A percentile compares a stretch with the other conserved stretches of the same genome.
These are phyloP conservation scores for Aspergillus puulaauensis DNA, from an alignment of 2,329 filamentous ascomycete genomes.

Conservation along the genomic window DNA sequence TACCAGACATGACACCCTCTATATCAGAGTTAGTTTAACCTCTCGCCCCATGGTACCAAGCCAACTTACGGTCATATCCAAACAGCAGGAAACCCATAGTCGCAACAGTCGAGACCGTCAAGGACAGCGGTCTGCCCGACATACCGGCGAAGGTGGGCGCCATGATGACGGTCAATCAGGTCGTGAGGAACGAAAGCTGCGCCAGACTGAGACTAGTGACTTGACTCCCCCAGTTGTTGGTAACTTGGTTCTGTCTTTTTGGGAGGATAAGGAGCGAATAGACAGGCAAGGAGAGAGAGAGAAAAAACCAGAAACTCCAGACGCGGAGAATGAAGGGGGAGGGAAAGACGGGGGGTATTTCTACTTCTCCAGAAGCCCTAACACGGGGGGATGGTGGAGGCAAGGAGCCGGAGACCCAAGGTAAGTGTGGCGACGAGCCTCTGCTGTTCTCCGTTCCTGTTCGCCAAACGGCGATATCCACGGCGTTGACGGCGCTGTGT, in stretches of 20 bases:
- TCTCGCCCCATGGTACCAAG: neutral
- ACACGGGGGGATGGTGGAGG: constrained; percentile 13
- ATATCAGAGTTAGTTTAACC: neutral
- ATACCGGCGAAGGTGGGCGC: constrained; percentile 59
- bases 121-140: constrained; percentile 56
- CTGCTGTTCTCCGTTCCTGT: neutral
- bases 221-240: neutral
- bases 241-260: neutral
- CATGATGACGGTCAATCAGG: constrained; percentile 36
- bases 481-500: neutral
- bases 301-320: constrained; percentile 13
- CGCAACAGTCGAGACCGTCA: constrained; percentile 61
- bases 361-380: constrained; percentile 19
- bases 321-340: constrained; percentile 18
- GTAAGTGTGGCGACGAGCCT: constrained; percentile 10
- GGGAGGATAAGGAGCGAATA: constrained; percentile 2
- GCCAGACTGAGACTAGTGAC: neutral
- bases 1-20: constrained; percentile 43
- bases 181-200: too few relatives aligned
- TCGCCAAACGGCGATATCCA: neutral
- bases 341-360: constrained; percentile 28
- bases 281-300: constrained; percentile 6
- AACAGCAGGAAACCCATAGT: constrained; percentile 65
- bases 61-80: constrained; percentile 53
- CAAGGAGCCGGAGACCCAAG: constrained; percentile 20